Percentiles rank a stretch among this genome's conserved stretches.
Conservation (phyloP, 768 basidiomycete genomes). For the Termitomyces sp. region DNA sequence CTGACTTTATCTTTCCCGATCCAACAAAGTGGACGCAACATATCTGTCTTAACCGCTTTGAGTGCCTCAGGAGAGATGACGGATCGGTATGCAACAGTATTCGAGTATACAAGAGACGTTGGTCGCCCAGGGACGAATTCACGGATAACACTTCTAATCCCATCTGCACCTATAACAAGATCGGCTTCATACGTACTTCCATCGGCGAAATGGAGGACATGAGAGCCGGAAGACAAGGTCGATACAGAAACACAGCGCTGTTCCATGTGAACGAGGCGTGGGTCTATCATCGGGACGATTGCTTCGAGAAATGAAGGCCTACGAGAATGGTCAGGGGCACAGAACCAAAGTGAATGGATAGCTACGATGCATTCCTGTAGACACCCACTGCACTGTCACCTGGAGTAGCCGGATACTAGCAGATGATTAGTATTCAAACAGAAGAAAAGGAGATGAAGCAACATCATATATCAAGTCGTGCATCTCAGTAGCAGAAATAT, state of each 20-base stretch:
- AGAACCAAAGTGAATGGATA: background rate
- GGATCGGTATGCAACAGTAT: constrained; percentile 46
- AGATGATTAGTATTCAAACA: background rate
- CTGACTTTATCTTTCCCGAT: constrained; percentile 44
- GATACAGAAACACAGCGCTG: constrained; percentile 42
- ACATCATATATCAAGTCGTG: constrained; percentile 47
- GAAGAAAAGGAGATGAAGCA: constrained; percentile 7
- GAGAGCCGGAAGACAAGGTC: constrained; percentile 19
- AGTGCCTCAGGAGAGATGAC: constrained; percentile 38
- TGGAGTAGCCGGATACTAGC: constrained; percentile 27
- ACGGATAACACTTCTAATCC: constrained; percentile 46
- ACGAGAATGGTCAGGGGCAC: background rate
- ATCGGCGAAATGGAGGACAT: constrained; percentile 44
- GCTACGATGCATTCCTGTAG: constrained; percentile 26
- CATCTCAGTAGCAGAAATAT: constrained; percentile 36
- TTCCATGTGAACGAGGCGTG: constrained; percentile 40
- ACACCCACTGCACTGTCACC: constrained; percentile 39
- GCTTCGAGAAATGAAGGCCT: constrained; percentile 52
- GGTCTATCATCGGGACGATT: constrained; percentile 38
- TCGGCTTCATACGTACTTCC: constrained; percentile 43
- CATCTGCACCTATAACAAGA: constrained; percentile 50
- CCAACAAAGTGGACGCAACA: constrained; percentile 38
- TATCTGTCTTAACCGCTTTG: constrained; percentile 32
- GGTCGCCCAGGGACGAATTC: constrained; percentile 22
- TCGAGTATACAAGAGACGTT: constrained; percentile 36